Conservation (phyloP, 140 eudicot species). For the Bidens hawaiensis region DNA sequence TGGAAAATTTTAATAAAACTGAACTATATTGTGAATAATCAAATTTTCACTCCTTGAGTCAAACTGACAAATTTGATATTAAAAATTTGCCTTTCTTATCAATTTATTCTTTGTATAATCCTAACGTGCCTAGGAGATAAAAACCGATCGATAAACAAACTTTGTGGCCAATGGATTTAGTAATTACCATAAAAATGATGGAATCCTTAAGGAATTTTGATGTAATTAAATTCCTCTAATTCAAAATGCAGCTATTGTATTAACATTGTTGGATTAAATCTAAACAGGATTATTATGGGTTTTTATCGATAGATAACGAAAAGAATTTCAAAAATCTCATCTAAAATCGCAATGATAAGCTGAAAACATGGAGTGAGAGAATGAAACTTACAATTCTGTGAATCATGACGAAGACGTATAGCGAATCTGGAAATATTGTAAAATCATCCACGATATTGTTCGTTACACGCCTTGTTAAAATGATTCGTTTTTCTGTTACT, state of each 20-base stretch:
- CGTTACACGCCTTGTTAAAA: background rate
- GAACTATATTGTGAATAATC: background rate
- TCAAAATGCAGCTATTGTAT: conserved; percentile 10
- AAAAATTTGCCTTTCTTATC: background rate
- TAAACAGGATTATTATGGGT: background rate
- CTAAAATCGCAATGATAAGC: background rate
- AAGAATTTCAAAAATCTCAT: background rate
- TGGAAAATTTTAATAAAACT: background rate
- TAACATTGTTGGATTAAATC: conserved; percentile 18
- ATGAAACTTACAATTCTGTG: conserved; percentile 17
- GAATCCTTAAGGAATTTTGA: background rate
- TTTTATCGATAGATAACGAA: conserved; percentile 12
- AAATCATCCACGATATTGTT: conserved; percentile 12
- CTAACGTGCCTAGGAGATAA: conserved; percentile 9
- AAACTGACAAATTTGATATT: background rate
- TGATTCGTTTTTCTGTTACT: conserved; percentile 26
- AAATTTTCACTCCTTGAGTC: background rate
- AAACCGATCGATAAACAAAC: background rate
- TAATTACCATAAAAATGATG: background rate
- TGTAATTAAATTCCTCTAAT: background rate
- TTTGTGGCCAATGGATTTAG: background rate
- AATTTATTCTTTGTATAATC: background rate
- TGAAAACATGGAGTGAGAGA: conserved; percentile 4
- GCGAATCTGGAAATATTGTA: conserved; percentile 7
- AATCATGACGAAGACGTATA: conserved; percentile 18